phyloP scores from a whole-genome alignment of 305 asterid species.

The Fraxinus greggii region DNA sequence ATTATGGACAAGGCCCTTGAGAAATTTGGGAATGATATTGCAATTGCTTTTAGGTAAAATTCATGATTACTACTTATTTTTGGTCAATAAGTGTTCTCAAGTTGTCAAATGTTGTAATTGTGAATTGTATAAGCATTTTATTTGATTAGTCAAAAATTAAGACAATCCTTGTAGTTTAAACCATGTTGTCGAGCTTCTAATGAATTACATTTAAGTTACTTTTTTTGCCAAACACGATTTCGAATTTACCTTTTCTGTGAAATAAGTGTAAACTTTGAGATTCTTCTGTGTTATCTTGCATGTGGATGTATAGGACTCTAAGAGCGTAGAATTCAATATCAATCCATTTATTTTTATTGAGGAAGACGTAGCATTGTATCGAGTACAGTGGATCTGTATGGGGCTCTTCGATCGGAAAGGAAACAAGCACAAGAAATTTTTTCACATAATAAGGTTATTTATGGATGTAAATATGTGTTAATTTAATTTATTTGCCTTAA shows the following conservation, averaged over 20 bases:
- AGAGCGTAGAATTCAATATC: neutral
- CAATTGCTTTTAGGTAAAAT: slow-evolving; percentile 93
- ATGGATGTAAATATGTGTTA: neutral
- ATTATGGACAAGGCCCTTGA: slow-evolving; percentile 90
- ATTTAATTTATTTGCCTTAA: neutral
- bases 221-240: neutral
- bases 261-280: neutral
- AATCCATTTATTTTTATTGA: neutral
- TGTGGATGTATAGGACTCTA: neutral
- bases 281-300: neutral
- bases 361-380: neutral
- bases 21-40: slow-evolving; percentile 82
- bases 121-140: neutral
- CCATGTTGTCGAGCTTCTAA: neutral
- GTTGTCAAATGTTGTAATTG: neutral
- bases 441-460: neutral
- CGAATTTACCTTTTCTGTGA: neutral
- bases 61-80: neutral
- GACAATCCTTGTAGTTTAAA: neutral
- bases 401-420: neutral
- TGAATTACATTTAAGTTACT: neutral
- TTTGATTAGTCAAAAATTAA: neutral
- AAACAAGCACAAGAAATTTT: neutral
- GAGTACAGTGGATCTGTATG: neutral
- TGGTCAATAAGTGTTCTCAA: neutral